Base-by-base conservation (phyloP, 306 rosid genomes). In the Argentina anserina region DNA sequence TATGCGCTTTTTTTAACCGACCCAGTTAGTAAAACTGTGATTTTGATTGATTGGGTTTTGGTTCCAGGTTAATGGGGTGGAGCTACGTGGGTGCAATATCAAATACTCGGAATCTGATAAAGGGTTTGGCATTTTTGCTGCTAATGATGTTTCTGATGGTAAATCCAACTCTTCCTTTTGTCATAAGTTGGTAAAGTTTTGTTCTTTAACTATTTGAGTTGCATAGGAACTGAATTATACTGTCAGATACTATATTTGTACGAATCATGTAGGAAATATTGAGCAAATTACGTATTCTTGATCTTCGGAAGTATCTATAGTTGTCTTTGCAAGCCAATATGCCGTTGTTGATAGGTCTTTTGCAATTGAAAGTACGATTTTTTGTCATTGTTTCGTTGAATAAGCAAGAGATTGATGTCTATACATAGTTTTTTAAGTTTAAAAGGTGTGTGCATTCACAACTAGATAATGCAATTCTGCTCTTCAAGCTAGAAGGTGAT, bases 121-220 rank as follows among this genome's bases (percentile, higher is more conserved):
- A 88, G 97, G 99, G 65, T 89, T 83, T 81, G 97, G 99, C 41
- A 84, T 94, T 41, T 91, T 91, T 69, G 75, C 81, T 5, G 79
- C 86, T 7, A 78, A 83, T 46, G 80, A 83, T 80, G 87, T 79
- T 81, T 83, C 90, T 75, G 91, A 91, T 33, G 99, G 95, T 94
- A 88, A 82, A 47, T 71, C 65, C 43, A 77, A 9, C 52, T 73
- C 69, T 71, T 42, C 46, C 14, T 45, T 50, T 65, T 10, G 28
- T 2, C 18, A 7, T 36, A 47, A 34, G 46, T 40, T 52, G 0
- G 13, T 70, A 34, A 74, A 43, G 29, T 78, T 53, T n/a, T 53
- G 43, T 71, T 65, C 66, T 56, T 66, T 23, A 33, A 33, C 36
- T 33, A 5, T 46, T 26, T 59, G 13, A 23, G 29, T 61, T 41